Conservation (phyloP, 495 filamentous ascomycete species). For the Ascobolus immersus region DNA sequence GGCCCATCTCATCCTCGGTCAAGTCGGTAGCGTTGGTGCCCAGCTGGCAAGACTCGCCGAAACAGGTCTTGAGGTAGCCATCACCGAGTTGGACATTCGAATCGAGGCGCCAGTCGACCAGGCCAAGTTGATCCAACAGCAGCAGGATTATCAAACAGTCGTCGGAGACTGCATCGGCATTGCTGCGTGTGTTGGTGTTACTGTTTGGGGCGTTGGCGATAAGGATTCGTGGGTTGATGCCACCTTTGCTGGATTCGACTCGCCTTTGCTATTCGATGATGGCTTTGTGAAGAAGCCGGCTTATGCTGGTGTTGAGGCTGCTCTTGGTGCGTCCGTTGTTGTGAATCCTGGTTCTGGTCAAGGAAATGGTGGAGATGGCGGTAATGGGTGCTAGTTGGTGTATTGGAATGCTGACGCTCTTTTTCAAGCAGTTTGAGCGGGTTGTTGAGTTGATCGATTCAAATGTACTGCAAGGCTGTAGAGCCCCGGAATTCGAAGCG, state of each 20-base stretch:
- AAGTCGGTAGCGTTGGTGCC: conserved; percentile 9
- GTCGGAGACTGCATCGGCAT: conserved; percentile 20
- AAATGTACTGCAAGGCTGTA: too few species aligned
- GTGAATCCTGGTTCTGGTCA: too few species aligned
- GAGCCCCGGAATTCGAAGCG: too few species aligned
- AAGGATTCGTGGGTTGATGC: conserved; percentile 38
- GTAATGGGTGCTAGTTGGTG: too few species aligned
- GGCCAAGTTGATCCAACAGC: conserved; percentile 30
- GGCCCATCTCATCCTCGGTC: conserved; percentile 30
- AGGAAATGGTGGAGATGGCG: too few species aligned
- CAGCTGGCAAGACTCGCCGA: conserved; percentile 19
- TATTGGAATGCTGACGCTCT: too few species aligned
- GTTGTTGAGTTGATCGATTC: too few species aligned
- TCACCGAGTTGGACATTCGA: conserved; percentile 37
- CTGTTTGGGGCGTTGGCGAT: conserved; percentile 52
- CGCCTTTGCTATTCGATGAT: conserved; percentile 38
- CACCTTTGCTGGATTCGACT: conserved; percentile 14
- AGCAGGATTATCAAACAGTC: conserved; percentile 35
- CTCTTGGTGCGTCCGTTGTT: too few species aligned
- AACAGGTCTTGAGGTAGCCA: conserved; percentile 29
- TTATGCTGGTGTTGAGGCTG: conserved; percentile 32
- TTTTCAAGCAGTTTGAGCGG: too few species aligned
- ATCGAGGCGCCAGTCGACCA: conserved; percentile 18
- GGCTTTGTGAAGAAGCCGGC: conserved; percentile 36
- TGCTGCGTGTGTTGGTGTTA: conserved; percentile 44